phyloP scores from a whole-genome alignment of 2,329 filamentous ascomycete genomes.

The Phyllosticta citrichinensis region DNA sequence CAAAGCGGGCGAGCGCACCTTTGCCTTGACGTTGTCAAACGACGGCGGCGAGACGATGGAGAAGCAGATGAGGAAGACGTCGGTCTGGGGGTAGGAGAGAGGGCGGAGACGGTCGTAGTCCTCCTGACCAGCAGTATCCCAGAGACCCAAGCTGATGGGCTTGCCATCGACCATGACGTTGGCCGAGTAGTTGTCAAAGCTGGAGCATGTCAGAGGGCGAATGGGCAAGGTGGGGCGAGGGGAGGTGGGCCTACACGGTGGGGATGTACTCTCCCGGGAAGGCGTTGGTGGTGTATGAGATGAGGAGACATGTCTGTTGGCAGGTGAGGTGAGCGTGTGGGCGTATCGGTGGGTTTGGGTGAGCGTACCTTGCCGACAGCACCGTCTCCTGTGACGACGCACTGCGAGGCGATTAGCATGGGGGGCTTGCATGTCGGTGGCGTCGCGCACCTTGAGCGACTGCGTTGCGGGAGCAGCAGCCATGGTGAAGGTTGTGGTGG shows the following conservation, averaged over 20 bases:
- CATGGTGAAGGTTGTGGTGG: slow-evolving; percentile 30
- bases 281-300: slow-evolving; percentile 98
- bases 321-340: slow-evolving; percentile 25
- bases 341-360: slow-evolving; percentile 13
- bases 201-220: slow-evolving; percentile 28
- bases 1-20: slow-evolving; percentile 48
- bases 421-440: not conserved
- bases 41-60: slow-evolving; percentile 96
- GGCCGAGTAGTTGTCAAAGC: slow-evolving; percentile 98
- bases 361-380: slow-evolving; percentile 86
- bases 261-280: slow-evolving; percentile 99
- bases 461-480: slow-evolving; percentile 81
- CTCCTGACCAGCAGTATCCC: slow-evolving; percentile 98
- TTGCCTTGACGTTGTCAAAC: slow-evolving; percentile 97
- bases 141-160: slow-evolving; percentile 90
- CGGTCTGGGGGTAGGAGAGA: slow-evolving; percentile 94
- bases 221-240: not conserved
- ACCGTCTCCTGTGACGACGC: slow-evolving; percentile 98
- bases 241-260: slow-evolving; percentile 61
- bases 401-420: slow-evolving; percentile 44
- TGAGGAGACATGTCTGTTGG: slow-evolving; percentile 89
- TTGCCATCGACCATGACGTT: slow-evolving; percentile 99
- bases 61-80: slow-evolving; percentile 97
- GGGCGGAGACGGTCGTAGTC: slow-evolving; percentile 94
- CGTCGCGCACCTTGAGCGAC: slow-evolving; percentile 66